These are phyloP conservation scores for Penicillium verrucosum DNA, from an alignment of 2,329 filamentous ascomycete genomes.

Conservation along the genomic window DNA sequence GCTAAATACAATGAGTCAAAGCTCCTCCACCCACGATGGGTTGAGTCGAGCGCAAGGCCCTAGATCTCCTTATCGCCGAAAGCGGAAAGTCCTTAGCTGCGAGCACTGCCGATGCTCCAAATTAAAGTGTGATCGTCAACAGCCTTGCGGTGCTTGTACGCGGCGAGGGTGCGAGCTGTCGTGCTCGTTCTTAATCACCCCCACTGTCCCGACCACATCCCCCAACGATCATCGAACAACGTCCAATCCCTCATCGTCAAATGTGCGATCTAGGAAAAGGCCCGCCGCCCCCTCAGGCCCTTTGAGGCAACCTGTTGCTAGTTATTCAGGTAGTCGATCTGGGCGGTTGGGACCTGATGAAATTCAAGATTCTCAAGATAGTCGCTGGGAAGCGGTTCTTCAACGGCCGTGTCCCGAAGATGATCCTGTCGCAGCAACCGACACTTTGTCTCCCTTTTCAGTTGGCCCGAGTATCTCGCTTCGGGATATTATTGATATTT, in stretches of 20 bases:
- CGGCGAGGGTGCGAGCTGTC: neutral
- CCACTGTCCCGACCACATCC: neutral
- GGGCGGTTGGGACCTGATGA: neutral
- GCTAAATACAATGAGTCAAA: neutral
- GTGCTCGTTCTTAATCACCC: neutral
- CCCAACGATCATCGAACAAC: neutral
- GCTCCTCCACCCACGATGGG: neutral
- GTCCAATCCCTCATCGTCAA: neutral
- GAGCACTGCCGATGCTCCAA: neutral
- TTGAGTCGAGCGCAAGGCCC: neutral
- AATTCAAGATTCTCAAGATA: neutral
- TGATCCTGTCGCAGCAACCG: neutral
- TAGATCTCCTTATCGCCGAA: neutral
- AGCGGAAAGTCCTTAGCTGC: neutral
- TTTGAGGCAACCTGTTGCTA: neutral
- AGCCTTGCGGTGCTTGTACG: neutral
- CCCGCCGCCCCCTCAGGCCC: neutral
- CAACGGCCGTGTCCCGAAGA: neutral
- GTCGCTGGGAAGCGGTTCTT: conserved; percentile 3
- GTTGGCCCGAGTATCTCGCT: conserved; percentile 8
- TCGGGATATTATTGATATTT: conserved; percentile 7
- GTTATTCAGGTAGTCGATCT: neutral
- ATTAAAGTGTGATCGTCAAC: neutral
- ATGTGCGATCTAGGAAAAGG: neutral
- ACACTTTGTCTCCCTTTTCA: conserved; percentile 11